Evolutionary conservation across 2,329 filamentous ascomycete species (phyloP).

Genomic region (Stachybotrys chartarum): DNA sequence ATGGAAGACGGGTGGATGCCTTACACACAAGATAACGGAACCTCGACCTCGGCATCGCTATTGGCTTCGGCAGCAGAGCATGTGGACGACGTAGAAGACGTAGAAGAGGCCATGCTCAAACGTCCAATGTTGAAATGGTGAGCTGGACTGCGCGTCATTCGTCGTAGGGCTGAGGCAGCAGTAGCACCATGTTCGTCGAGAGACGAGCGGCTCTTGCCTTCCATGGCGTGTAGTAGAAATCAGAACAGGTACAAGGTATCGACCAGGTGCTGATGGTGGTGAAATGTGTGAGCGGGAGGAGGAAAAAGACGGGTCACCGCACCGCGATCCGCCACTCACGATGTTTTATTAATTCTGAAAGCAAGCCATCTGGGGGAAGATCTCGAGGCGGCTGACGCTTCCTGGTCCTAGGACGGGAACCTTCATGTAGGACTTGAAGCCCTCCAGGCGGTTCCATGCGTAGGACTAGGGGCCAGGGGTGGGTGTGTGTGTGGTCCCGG

Average conservation of each 20-base stretch:
- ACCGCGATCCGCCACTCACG: background rate
- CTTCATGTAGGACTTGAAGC: background rate
- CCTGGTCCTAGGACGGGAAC: background rate
- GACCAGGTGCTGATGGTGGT: background rate
- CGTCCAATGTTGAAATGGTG: slow-evolving; percentile 23
- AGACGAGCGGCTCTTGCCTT: slow-evolving; percentile 20
- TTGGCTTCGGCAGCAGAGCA: slow-evolving; percentile 6
- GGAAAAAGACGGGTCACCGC: background rate
- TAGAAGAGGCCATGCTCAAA: slow-evolving; percentile 19
- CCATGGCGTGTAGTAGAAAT: slow-evolving; percentile 12
- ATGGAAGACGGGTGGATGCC: slow-evolving; percentile 7
- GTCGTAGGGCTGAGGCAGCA: slow-evolving; percentile 23
- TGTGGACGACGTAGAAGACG: slow-evolving; percentile 4
- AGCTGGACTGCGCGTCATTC: slow-evolving; percentile 21
- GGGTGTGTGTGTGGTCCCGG: background rate
- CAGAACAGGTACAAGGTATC: background rate
- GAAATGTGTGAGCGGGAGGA: background rate
- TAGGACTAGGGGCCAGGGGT: background rate
- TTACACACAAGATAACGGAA: slow-evolving; percentile 24
- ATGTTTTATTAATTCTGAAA: background rate
- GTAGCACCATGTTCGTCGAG: slow-evolving; percentile 17
- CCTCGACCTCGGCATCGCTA: slow-evolving; percentile 13
- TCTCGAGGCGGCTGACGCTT: background rate
- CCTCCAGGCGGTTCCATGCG: background rate
- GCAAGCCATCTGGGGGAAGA: background rate